Evolutionary conservation across 2,329 filamentous ascomycete species (phyloP).

Genomic region (Fusarium abutilonis): DNA sequence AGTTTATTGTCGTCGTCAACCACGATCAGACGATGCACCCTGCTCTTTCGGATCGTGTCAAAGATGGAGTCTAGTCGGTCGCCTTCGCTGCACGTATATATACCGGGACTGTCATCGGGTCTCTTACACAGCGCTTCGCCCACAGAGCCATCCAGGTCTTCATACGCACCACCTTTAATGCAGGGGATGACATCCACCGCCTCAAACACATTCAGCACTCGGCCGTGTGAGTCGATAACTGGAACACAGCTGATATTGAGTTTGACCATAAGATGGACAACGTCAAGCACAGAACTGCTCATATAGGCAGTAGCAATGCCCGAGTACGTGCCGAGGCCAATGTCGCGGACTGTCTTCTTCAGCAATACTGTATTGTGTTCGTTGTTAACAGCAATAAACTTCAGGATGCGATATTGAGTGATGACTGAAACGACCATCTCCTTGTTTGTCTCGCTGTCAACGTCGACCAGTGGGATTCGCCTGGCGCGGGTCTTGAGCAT

Average conservation of each 20-base stretch:
- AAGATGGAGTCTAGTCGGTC: constrained; percentile 96
- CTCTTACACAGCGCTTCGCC: constrained; percentile 90
- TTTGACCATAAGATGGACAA: constrained; percentile 92
- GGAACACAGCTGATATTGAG: constrained; percentile 95
- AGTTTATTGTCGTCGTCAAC: constrained; percentile 90
- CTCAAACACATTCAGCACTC: constrained; percentile 95
- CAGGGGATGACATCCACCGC: constrained; percentile 96
- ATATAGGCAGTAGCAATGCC: constrained; percentile 85
- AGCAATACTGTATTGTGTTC: constrained; percentile 86
- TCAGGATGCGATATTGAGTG: constrained; percentile 97
- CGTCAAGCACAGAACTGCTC: constrained; percentile 90
- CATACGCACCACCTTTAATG: constrained; percentile 92
- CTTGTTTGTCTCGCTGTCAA: constrained; percentile 91
- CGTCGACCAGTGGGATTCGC: constrained; percentile 91
- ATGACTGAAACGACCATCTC: constrained; percentile 96
- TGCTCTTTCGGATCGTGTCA: constrained; percentile 92
- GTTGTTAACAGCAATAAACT: constrained; percentile 96
- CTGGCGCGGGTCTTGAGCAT: constrained; percentile 95
- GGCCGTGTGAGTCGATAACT: constrained; percentile 80
- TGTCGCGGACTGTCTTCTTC: constrained; percentile 85
- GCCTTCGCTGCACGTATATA: constrained; percentile 93
- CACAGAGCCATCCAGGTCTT: constrained; percentile 85
- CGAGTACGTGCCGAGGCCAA: constrained; percentile 85
- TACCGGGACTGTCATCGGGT: constrained; percentile 91
- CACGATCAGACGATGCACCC: constrained; percentile 91